Evolutionary conservation across 2,329 filamentous ascomycete species (phyloP).

Genomic region (Ophiostoma piceae): DNA sequence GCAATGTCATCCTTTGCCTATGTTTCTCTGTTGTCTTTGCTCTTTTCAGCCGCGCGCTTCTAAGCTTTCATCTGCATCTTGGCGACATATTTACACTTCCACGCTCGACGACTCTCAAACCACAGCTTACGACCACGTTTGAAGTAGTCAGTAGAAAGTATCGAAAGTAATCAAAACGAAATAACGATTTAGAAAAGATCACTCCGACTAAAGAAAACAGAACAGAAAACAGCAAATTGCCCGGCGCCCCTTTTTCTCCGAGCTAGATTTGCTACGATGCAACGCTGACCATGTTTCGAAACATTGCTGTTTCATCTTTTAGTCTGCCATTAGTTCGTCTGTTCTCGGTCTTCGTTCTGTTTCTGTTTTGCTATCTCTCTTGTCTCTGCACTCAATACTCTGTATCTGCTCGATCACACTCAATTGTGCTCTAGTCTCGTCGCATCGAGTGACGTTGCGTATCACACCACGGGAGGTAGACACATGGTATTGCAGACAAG

Average conservation of each 20-base stretch:
- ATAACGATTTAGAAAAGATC: too few species aligned
- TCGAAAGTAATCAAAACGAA: too few species aligned
- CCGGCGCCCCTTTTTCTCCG: neutral
- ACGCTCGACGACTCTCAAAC: neutral
- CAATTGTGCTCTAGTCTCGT: neutral
- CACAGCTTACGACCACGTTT: neutral
- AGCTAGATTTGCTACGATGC: neutral
- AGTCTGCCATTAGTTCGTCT: neutral
- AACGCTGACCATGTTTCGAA: conserved; percentile 7
- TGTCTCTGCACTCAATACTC: neutral
- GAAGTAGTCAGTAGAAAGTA: neutral
- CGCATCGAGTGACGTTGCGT: neutral
- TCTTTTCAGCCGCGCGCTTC: conserved; percentile 4
- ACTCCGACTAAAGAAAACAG: too few species aligned
- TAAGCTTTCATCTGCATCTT: neutral
- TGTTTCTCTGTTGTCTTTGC: neutral
- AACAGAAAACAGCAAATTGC: neutral
- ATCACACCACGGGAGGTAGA: neutral
- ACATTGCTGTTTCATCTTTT: neutral
- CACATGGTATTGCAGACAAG: too few species aligned
- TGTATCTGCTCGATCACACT: neutral
- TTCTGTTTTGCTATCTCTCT: neutral
- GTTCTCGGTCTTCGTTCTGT: neutral
- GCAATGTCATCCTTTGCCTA: neutral
- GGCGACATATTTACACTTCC: neutral